Conservation (phyloP, 768 basidiomycete genomes). For the Collybiopsis confluens region DNA sequence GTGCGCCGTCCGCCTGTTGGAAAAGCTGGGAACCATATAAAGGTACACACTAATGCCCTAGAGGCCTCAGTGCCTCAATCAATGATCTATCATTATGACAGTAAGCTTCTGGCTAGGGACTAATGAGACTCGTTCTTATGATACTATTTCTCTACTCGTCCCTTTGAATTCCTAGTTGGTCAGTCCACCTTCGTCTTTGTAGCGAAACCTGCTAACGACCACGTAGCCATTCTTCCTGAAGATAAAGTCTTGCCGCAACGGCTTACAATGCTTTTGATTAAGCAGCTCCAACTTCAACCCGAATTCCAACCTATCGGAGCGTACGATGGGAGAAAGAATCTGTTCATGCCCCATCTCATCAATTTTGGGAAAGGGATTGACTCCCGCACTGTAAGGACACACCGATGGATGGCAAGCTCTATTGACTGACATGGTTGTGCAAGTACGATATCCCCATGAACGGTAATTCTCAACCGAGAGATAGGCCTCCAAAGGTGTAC, state of each 20-base stretch:
- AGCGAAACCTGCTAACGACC: background rate
- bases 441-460: constrained; percentile 33
- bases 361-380: constrained; percentile 24
- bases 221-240: constrained; percentile 39
- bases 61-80: constrained; percentile 41
- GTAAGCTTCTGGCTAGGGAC: constrained; percentile 27
- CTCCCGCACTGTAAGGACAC: constrained; percentile 25
- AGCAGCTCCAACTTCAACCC: constrained; percentile 36
- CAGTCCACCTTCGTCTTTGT: too few relatives aligned
- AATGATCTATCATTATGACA: constrained; percentile 72
- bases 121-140: constrained; percentile 2
- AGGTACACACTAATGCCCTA: constrained; percentile 48
- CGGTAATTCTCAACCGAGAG: constrained; percentile 25
- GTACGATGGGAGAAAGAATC: constrained; percentile 60
- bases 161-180: background rate
- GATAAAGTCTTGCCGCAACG: constrained; percentile 46
- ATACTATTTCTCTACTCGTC: background rate
- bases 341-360: constrained; percentile 45
- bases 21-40: constrained; percentile 38
- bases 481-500: constrained; percentile 43
- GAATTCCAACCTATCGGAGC: constrained; percentile 48
- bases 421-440: background rate
- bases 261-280: constrained; percentile 47
- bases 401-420: background rate
- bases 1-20: constrained; percentile 60